A percentile compares a stretch with the other conserved stretches of the same genome.
These are phyloP conservation scores for Russula earlei DNA, from an alignment of 768 basidiomycete species.

Conservation along the genomic window DNA sequence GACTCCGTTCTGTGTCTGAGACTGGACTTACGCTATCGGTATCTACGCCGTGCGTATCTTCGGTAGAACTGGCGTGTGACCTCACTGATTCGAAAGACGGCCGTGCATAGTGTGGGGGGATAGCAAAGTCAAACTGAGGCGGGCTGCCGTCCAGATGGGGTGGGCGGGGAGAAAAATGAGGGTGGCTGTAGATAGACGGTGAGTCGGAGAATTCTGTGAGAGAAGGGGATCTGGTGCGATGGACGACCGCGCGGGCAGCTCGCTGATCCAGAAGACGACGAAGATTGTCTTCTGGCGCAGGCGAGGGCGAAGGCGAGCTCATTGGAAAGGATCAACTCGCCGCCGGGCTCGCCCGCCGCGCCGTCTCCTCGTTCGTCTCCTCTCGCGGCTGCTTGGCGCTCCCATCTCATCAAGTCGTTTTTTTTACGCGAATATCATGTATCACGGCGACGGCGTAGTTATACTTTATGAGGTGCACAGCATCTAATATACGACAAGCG, in stretches of 20 bases:
- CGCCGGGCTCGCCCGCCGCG: conserved; percentile 3
- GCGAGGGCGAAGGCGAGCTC: conserved; percentile 29
- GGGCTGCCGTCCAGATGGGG: conserved; percentile 25
- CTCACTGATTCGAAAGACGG: conserved; percentile 9
- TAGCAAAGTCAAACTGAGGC: conserved; percentile 25
- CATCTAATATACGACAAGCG: no score
- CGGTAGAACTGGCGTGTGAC: conserved; percentile 27
- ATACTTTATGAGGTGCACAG: no score
- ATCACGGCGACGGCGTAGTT: no score
- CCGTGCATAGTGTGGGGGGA: conserved; percentile 17
- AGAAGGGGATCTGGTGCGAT: conserved; percentile 40
- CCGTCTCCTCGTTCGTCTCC: no score
- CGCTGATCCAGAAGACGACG: conserved; percentile 46
- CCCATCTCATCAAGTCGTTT: no score
- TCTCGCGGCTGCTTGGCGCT: no score
- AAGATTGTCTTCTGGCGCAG: conserved; percentile 40
- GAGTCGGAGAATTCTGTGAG: conserved; percentile 54
- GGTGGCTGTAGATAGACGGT: conserved; percentile 58
- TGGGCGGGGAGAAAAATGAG: conserved; percentile 46
- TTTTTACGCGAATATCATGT: no score
- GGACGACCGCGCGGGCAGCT: conserved; percentile 38
- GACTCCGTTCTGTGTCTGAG: conserved; percentile 19
- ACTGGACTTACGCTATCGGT: conserved; percentile 29
- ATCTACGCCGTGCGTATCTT: conserved; percentile 38
- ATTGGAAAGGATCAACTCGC: conserved; percentile 22